These are phyloP conservation scores for Ormosia emarginata DNA, from an alignment of 306 rosid genomes.

Conservation along the genomic window DNA sequence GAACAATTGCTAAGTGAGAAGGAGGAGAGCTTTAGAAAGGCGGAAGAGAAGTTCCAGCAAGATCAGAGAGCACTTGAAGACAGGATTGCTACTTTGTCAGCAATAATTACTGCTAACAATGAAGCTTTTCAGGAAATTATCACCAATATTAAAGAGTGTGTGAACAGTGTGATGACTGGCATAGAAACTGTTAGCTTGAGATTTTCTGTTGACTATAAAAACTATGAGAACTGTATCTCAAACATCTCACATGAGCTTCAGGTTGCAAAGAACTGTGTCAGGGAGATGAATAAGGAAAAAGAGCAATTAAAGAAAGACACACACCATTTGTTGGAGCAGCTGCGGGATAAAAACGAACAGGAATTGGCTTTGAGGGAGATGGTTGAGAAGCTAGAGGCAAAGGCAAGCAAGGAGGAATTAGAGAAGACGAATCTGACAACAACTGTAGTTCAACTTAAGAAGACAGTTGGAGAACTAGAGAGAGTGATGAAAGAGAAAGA, in stretches of 20 bases:
- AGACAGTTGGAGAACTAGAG: constrained; percentile 61
- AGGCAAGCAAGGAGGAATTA: constrained; percentile 50
- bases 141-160: constrained; percentile 32
- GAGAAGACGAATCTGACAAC: constrained; percentile 60
- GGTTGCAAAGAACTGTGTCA: constrained; percentile 48
- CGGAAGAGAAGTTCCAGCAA: constrained; percentile 57
- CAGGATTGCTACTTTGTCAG: constrained; percentile 46
- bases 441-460: constrained; percentile 54
- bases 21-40: constrained; percentile 62
- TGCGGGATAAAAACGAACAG: constrained; percentile 39
- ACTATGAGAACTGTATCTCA: constrained; percentile 35
- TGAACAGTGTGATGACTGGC: constrained; percentile 36
- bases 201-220: constrained; percentile 34
- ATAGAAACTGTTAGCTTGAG: constrained; percentile 49
- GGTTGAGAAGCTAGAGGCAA: constrained; percentile 51
- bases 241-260: constrained; percentile 53
- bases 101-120: constrained; percentile 44
- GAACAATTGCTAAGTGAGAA: constrained; percentile 81
- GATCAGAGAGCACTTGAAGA: constrained; percentile 63
- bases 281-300: constrained; percentile 40
- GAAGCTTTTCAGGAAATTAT: constrained; percentile 53
- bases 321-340: constrained; percentile 37
- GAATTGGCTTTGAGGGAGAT: constrained; percentile 36
- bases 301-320: constrained; percentile 45
- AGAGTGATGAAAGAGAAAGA: constrained; percentile 68